These are phyloP conservation scores for Starmerella tilneyi DNA, from an alignment of 805 yeast species.

Conservation along the genomic window DNA sequence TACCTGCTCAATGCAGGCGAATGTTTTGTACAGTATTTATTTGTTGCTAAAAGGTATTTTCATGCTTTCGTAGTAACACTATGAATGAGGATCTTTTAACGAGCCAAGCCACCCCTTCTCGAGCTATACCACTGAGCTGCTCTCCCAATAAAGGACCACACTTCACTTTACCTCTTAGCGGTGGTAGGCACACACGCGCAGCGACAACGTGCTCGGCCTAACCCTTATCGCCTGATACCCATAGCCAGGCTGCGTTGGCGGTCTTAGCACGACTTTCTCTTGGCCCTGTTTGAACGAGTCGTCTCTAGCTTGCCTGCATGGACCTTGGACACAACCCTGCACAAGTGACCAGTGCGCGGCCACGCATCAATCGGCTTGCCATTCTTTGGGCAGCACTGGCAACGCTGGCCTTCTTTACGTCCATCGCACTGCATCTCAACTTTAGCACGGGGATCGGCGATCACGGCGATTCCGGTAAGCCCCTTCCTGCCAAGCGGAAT, in stretches of 20 bases:
- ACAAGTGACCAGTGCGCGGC: background rate
- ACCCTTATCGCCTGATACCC: background rate
- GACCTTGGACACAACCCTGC: slow-evolving; percentile 5
- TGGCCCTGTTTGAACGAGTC: background rate
- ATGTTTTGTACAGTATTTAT: background rate
- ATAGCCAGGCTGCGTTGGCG: background rate
- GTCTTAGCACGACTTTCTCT: too few species aligned
- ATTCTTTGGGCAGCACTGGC: slow-evolving; percentile 10
- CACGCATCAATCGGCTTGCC: background rate
- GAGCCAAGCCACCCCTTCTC: background rate
- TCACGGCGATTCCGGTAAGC: background rate
- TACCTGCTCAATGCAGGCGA: background rate
- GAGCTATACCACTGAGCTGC: too few species aligned
- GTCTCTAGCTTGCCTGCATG: background rate
- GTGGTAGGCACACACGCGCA: background rate
- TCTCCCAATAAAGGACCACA: too few species aligned
- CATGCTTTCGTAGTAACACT: too few species aligned
- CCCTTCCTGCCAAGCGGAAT: slow-evolving; percentile 37
- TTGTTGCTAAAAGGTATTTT: background rate
- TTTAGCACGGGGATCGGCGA: background rate
- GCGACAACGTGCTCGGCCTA: slow-evolving; percentile 3
- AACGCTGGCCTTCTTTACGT: slow-evolving; percentile 4
- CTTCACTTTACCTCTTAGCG: too few species aligned
- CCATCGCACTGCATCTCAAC: background rate
- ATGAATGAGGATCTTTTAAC: background rate